Conservation (phyloP, 2,329 filamentous ascomycete genomes). For the Macrophomina pseudophaseolina region DNA sequence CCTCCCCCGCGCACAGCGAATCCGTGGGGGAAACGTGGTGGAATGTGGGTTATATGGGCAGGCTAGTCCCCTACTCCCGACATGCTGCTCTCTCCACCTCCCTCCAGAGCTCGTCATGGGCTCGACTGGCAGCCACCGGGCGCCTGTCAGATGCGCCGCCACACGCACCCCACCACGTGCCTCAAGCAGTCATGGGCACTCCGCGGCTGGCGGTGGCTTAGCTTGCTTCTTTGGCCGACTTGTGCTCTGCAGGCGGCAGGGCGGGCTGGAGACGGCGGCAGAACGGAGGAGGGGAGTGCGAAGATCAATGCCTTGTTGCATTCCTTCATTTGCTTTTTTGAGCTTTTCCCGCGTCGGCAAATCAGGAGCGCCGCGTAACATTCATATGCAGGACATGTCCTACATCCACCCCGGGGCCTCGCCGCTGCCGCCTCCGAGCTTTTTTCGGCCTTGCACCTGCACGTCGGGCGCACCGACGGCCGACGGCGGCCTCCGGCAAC, state of each 20-base stretch:
- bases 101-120: neutral
- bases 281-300: neutral
- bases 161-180: slow-evolving; percentile 7
- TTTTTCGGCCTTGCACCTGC: slow-evolving; percentile 3
- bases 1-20: neutral
- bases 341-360: neutral
- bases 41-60: neutral
- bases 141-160: neutral
- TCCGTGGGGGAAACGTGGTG: slow-evolving; percentile 8
- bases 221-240: neutral
- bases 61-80: neutral
- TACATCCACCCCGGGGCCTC: neutral
- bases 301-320: slow-evolving; percentile 6
- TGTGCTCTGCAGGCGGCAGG: slow-evolving; percentile 1
- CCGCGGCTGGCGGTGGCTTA: slow-evolving; percentile 9
- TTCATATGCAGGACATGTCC: neutral
- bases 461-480: neutral
- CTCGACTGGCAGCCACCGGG: neutral
- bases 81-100: neutral
- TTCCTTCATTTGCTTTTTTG: slow-evolving; percentile 8
- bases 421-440: slow-evolving; percentile 1
- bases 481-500: neutral
- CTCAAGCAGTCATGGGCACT: neutral
- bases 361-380: slow-evolving; percentile 3
- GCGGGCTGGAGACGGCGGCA: neutral